Evolutionary conservation across 1,139 yeast species (phyloP).

Genomic region (Debaryomyces singareniensis): DNA sequence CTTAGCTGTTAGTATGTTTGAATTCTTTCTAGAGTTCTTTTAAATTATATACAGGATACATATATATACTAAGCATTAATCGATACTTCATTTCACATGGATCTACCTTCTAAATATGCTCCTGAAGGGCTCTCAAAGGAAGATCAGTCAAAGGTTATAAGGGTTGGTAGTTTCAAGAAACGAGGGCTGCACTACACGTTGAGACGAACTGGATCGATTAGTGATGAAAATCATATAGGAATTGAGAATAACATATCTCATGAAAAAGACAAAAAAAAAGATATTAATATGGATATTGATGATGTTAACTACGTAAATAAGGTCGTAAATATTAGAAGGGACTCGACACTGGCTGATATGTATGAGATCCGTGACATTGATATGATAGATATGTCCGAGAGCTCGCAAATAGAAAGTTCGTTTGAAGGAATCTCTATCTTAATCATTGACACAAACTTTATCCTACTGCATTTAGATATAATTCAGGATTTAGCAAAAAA

Average conservation of each 20-base stretch:
- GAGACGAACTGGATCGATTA: not conserved
- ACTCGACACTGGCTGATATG: slow-evolving; percentile 6
- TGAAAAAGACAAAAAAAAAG: slow-evolving; percentile 16
- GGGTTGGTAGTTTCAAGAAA: slow-evolving; percentile 17
- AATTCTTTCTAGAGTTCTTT: slow-evolving; percentile 31
- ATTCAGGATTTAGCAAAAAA: slow-evolving; percentile 42
- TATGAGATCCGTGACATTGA: slow-evolving; percentile 7
- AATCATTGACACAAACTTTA: slow-evolving; percentile 74
- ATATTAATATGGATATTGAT: slow-evolving; percentile 47
- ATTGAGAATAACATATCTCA: not conserved
- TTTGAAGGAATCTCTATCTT: slow-evolving; percentile 28
- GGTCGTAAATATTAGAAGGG: slow-evolving; percentile 23
- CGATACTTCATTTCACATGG: slow-evolving; percentile 7
- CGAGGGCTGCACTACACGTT: not conserved
- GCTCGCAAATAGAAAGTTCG: slow-evolving; percentile 6
- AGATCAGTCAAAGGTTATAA: slow-evolving; percentile 25
- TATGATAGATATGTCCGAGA: slow-evolving; percentile 12
- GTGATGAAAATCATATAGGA: not conserved
- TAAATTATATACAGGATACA: slow-evolving; percentile 7
- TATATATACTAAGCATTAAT: not conserved
- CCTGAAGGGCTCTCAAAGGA: slow-evolving; percentile 28
- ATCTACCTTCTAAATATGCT: slow-evolving; percentile 43
- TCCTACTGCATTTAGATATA: slow-evolving; percentile 56
- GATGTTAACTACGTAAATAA: slow-evolving; percentile 43
- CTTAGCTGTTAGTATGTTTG: slow-evolving; percentile 55